These are phyloP conservation scores for Sextonia rubra DNA, from an alignment of 164 flowering plant species.

Conservation along the genomic window DNA sequence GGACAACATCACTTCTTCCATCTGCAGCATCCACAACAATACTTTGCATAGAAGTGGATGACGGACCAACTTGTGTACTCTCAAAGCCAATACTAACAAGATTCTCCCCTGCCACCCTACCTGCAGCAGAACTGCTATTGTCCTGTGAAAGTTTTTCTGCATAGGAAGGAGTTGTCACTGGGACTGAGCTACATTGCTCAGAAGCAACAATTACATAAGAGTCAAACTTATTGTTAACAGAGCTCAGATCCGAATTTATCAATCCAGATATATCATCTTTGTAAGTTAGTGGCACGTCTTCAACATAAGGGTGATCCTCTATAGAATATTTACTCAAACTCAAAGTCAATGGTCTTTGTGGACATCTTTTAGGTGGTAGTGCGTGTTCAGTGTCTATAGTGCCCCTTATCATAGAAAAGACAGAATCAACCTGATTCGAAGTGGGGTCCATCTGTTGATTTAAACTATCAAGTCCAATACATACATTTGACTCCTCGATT, in stretches of 20 bases:
- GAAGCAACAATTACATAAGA: neutral
- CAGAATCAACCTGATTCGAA: constrained; percentile 26
- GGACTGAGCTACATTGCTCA: constrained; percentile 3
- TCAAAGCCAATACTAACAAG: constrained; percentile 4
- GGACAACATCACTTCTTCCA: neutral
- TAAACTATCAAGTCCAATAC: constrained; percentile 35
- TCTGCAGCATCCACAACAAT: constrained; percentile 8
- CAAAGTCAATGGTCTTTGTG: constrained; percentile 17
- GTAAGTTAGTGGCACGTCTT: constrained; percentile 14
- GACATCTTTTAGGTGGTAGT: constrained; percentile 24
- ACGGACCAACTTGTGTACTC: constrained; percentile 16
- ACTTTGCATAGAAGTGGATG: constrained; percentile 8
- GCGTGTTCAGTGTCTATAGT: constrained; percentile 21
- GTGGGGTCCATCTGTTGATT: constrained; percentile 41
- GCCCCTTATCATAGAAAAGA: constrained; percentile 22
- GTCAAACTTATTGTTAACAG: constrained; percentile 15
- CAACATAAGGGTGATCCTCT: constrained; percentile 15
- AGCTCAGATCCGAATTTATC: constrained; percentile 11
- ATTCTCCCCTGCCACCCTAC: neutral
- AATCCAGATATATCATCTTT: constrained; percentile 25
- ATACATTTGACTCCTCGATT: constrained; percentile 43
- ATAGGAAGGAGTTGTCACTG: neutral
- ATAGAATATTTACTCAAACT: constrained; percentile 17
- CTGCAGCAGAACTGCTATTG: neutral
- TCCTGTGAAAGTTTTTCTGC: neutral